phyloP scores from a whole-genome alignment of 768 basidiomycete species.

The Brasilioporus rufonigricans region DNA sequence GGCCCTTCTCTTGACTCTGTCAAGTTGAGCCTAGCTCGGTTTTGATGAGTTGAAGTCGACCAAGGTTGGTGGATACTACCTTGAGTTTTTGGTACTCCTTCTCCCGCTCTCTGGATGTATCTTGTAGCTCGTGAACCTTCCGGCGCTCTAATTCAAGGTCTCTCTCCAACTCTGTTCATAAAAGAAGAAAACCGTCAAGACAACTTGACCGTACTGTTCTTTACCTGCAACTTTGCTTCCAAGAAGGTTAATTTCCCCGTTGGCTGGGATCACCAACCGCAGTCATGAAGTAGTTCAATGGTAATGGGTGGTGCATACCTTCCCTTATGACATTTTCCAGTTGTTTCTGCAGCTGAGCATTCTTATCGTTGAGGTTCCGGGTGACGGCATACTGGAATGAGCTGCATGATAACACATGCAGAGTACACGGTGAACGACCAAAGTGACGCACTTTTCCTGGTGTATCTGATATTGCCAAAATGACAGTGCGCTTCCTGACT shows the following conservation, averaged over 20 bases:
- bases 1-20: conserved; percentile 80
- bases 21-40: conserved; percentile 58
- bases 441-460: conserved; percentile 65
- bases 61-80: conserved; percentile 33
- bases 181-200: conserved; percentile 4
- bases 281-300: neutral
- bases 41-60: neutral
- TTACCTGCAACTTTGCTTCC: conserved; percentile 66
- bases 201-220: neutral
- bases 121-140: conserved; percentile 71
- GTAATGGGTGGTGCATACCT: conserved; percentile 42
- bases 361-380: conserved; percentile 79
- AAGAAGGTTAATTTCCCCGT: conserved; percentile 70
- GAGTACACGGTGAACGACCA: neutral
- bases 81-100: conserved; percentile 89
- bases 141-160: conserved; percentile 80
- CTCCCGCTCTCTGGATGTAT: conserved; percentile 70
- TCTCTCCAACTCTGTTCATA: conserved; percentile 62
- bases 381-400: conserved; percentile 84
- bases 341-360: conserved; percentile 79
- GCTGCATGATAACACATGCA: conserved; percentile 9
- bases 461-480: conserved; percentile 92
- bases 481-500: conserved; percentile 60
- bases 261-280: conserved; percentile 45
- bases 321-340: conserved; percentile 82